Conservation (phyloP, 352 stramenopile species). For the Phytopythium sindhum region DNA sequence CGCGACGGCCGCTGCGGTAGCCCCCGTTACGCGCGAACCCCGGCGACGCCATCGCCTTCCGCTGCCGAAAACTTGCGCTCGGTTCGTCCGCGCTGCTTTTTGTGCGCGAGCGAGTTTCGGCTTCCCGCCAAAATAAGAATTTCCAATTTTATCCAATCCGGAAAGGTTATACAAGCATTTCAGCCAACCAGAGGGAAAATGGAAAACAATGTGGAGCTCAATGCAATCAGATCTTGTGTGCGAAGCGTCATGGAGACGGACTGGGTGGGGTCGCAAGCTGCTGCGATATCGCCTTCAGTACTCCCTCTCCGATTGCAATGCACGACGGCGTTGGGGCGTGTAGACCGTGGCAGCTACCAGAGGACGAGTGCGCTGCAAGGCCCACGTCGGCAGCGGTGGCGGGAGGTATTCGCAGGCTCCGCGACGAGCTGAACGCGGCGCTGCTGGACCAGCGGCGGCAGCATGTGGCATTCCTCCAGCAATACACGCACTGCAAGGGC, state of each 20-base stretch:
- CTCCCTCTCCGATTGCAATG: no score
- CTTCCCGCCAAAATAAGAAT: conserved; percentile 6
- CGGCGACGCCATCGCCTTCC: conserved; percentile 7
- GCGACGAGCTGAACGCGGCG: conserved; percentile 2
- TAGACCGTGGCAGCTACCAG: background rate
- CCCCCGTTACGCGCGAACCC: conserved; percentile 7
- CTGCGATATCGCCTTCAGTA: no score
- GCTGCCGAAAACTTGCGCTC: background rate
- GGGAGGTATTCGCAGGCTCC: background rate
- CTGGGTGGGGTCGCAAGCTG: no score
- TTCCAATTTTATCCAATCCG: background rate
- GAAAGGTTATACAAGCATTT: background rate
- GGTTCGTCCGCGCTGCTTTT: background rate
- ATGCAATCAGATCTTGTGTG: no score
- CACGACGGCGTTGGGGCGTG: background rate
- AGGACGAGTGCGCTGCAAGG: background rate
- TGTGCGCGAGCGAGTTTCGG: background rate
- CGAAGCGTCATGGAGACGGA: no score
- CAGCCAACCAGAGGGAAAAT: background rate
- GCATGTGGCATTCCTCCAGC: background rate
- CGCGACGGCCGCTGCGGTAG: conserved; percentile 5
- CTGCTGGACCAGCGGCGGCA: background rate
- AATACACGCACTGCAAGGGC: background rate
- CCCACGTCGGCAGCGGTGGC: background rate
- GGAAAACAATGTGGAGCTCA: no score